phyloP scores from a whole-genome alignment of 768 basidiomycete genomes.

The Phylloporus rhodoxanthus region DNA sequence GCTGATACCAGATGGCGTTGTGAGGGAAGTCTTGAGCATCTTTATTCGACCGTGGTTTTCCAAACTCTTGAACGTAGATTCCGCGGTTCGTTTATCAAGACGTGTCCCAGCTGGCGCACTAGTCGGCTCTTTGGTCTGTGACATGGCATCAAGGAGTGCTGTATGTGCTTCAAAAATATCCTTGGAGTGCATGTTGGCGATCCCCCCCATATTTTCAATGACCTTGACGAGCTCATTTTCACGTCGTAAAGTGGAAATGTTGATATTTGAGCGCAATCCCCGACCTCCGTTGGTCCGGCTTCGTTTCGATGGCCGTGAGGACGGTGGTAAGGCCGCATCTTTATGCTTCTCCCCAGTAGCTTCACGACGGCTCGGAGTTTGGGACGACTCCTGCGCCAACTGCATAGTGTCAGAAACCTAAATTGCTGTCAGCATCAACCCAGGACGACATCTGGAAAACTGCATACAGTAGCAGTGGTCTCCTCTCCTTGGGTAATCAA shows the following conservation, averaged over 20 bases:
- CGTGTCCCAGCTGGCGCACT: conserved; percentile 65
- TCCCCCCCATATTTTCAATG: conserved; percentile 60
- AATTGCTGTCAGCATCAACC: not conserved
- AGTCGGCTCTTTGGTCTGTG: conserved; percentile 57
- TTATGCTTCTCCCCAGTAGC: conserved; percentile 14
- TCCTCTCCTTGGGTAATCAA: not conserved
- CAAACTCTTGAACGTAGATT: conserved; percentile 51
- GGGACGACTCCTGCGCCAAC: not conserved
- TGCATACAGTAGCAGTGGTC: conserved; percentile 1
- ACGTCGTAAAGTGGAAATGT: conserved; percentile 71
- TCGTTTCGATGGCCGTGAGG: conserved; percentile 20
- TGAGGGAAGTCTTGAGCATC: conserved; percentile 59
- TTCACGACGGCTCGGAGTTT: not conserved
- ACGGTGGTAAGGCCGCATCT: not conserved
- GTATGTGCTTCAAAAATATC: conserved; percentile 67
- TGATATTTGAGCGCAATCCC: conserved; percentile 39
- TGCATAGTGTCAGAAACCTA: not conserved
- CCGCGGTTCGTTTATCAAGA: conserved; percentile 69
- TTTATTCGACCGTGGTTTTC: conserved; percentile 65
- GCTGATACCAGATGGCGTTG: conserved; percentile 51
- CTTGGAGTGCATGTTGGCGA: conserved; percentile 58
- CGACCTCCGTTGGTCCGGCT: conserved; percentile 11
- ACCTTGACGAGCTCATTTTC: conserved; percentile 75
- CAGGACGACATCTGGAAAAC: not conserved
- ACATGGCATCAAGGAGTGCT: conserved; percentile 52